Conservation (phyloP, 2,329 filamentous ascomycete genomes). For the Clarireedia paspali region DNA sequence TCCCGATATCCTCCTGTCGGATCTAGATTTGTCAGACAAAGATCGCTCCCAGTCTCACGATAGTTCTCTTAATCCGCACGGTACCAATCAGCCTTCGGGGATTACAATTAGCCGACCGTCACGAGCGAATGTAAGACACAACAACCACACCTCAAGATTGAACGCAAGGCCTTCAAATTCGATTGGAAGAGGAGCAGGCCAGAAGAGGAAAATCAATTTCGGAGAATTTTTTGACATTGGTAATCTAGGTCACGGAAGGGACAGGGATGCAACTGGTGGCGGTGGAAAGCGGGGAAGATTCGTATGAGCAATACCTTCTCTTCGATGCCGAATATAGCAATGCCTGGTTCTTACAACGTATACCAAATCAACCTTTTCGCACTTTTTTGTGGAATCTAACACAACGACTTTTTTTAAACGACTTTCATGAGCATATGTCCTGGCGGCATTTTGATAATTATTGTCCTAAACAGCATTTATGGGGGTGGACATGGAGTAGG, state of each 20-base stretch:
- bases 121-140: conserved; percentile 24
- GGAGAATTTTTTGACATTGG: conserved; percentile 69
- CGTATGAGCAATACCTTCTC: conserved; percentile 16
- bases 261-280: conserved; percentile 47
- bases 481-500: conserved; percentile 4
- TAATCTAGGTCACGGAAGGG: conserved; percentile 54
- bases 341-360: background rate
- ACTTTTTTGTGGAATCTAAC: background rate
- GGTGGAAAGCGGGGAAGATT: conserved; percentile 30
- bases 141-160: conserved; percentile 20
- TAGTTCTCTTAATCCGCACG: conserved; percentile 16
- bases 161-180: conserved; percentile 17
- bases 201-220: conserved; percentile 66
- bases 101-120: conserved; percentile 24
- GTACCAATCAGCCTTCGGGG: conserved; percentile 16
- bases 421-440: conserved; percentile 7
- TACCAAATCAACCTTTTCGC: background rate
- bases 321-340: background rate
- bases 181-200: conserved; percentile 56
- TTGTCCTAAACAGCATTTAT: conserved; percentile 8
- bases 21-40: conserved; percentile 49
- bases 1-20: conserved; percentile 52
- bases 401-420: conserved; percentile 5
- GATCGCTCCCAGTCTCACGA: conserved; percentile 28
- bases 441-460: background rate